Evolutionary conservation across 495 filamentous ascomycete genomes (phyloP), one percentile per base, ranked within the genome.

Genomic region (Parmelia sp.): DNA sequence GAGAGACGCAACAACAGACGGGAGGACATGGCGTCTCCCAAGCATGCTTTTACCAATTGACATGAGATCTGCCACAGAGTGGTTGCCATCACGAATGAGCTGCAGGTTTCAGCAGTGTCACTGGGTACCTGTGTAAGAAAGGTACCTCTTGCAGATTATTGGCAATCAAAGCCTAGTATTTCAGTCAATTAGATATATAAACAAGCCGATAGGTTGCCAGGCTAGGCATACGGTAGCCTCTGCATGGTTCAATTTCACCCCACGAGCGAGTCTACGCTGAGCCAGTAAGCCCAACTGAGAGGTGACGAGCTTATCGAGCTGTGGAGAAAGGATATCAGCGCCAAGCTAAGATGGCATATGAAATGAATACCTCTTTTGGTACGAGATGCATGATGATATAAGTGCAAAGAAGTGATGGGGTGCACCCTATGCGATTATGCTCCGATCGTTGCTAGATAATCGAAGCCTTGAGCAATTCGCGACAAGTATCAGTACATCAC

Each of bases 301-400:
- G 73, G 95, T 93, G 70, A 86, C 82, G 76, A 98, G 90, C 84
- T 98, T 98, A 80, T 98, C 94, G 69, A 97, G 79, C 95, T 97
- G 68, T 59, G 27, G 27, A 33, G 17, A 53, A 27, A 64, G 58
- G 66, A 49, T 47, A 27, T 64, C 49, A 44, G 62, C 40, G 35
- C 57, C 57, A 57, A 62, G 57, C 57, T 45, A 44, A 36, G 40
- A 25, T 12, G 44, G 31, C 7, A 58, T 57, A 36, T n/a, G 23
- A 40, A 25, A 11, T 40, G 57, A 80, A 69, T 74, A 92, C 91
- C 85, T 96, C 91, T 79, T 86, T 90, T 2, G 91, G 91, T 66
- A 91, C 80, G 57, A 96, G 84, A 83, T 92, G 89, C 91, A 96
- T 95, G 17, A 23, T 39, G 33, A 21, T 23, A 35, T 62, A 12